Evolutionary conservation across 2,329 filamentous ascomycete genomes (phyloP), one percentile per base, ranked within the genome.

Genomic region (Penicillium griseofulvum): DNA sequence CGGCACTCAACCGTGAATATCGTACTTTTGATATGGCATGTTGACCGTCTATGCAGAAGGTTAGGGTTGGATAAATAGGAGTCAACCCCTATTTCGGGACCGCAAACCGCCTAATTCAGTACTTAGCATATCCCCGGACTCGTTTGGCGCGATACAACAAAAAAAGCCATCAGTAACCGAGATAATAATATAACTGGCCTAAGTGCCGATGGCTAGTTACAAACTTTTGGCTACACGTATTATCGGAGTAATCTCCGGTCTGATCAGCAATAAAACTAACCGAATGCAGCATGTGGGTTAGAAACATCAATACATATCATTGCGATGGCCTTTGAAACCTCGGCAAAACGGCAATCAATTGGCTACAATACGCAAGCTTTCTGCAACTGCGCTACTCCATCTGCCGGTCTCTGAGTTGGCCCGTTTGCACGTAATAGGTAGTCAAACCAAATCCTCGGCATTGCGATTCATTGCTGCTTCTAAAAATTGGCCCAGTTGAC

Each of bases 251-350:
- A 51, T 44, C 26, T 34, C 43, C 8, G 36, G 44, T 16, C 19
- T 19, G 46, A 54, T 50, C 52, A 54, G 14, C 52, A 44, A 49
- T 19, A 37, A 43, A 44, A 50, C 43, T 5, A 29, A 45, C 34
- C 36, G 6, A 39, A 52, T 49, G 19, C 26, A 19, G 44, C 41
- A 46, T 50, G 41, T 37, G 19, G 39, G 31, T 34, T 12, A 11
- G 33, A 24, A 16, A 28, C 28, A 36, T 31, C 16, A 24, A 34
- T 28, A 26, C 28, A 9, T 42, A 17, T 17, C 4, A 46, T 33
- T 31, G 10, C 16, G 16, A 38, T 17, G 36, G 19, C 43, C 17
- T 36, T 47, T 26, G 17, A 16, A 16, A 14, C 14, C 33, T 19
- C 37, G 10, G n/a, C 16, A 14, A 1, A 34, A 16, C 11, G 12